Conservation (phyloP, 345 rosid genomes). For the Linum tenue region DNA sequence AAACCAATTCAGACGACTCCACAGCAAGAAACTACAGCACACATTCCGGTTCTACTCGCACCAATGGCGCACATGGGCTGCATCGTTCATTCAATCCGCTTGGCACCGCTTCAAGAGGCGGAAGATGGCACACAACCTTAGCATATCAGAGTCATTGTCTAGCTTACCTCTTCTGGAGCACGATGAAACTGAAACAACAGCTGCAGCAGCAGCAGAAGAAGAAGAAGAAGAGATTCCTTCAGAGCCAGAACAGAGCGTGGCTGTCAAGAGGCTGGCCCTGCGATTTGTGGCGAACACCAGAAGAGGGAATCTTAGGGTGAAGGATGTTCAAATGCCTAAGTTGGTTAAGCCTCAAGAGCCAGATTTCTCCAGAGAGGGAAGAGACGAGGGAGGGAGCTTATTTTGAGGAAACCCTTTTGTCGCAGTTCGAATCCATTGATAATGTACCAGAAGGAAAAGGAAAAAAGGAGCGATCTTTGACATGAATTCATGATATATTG, state of each 20-base stretch:
- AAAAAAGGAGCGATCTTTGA: too few relatives aligned
- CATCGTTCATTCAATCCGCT: slow-evolving; percentile 89
- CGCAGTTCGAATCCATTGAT: too few relatives aligned
- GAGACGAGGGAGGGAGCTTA: slow-evolving; percentile 21
- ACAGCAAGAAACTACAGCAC: slow-evolving; percentile 91
- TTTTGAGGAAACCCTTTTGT: too few relatives aligned
- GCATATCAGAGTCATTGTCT: slow-evolving; percentile 32
- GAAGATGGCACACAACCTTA: slow-evolving; percentile 37
- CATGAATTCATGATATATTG: too few relatives aligned
- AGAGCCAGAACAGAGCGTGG: slow-evolving; percentile 30
- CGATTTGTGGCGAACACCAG: slow-evolving; percentile 65
- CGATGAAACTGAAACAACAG: slow-evolving; percentile 7
- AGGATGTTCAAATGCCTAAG: slow-evolving; percentile 41
- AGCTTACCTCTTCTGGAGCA: slow-evolving; percentile 9
- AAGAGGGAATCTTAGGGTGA: slow-evolving; percentile 50
- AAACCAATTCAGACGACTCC: slow-evolving; percentile 80
- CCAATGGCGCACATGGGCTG: slow-evolving; percentile 97
- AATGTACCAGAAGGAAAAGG: too few relatives aligned
- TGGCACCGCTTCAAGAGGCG: slow-evolving; percentile 75
- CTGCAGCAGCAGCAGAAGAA: background rate
- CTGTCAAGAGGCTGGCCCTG: slow-evolving; percentile 55
- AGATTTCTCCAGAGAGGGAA: slow-evolving; percentile 52
- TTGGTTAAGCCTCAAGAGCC: slow-evolving; percentile 77
- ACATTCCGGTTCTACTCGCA: slow-evolving; percentile 81
- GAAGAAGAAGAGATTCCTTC: slow-evolving; percentile 23